These are phyloP conservation scores for Hymenoscyphus infarciens DNA, from an alignment of 2,329 filamentous ascomycete species.

Conservation along the genomic window DNA sequence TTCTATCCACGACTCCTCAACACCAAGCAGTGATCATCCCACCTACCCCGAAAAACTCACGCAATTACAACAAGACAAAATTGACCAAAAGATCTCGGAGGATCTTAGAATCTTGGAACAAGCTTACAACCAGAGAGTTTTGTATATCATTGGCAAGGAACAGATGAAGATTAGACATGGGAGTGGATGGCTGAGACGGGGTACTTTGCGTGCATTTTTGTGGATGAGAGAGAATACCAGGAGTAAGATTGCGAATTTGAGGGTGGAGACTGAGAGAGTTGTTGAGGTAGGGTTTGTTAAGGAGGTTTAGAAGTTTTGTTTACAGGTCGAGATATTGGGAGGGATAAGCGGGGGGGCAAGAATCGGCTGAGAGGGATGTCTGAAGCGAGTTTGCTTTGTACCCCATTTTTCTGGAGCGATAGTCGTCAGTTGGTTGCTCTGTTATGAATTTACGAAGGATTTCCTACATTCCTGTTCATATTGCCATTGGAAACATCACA, in stretches of 20 bases:
- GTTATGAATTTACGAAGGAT: too few relatives aligned
- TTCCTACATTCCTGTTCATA: too few relatives aligned
- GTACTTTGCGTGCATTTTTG: conserved; percentile 53
- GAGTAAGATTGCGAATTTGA: conserved; percentile 61
- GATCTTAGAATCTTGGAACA: conserved; percentile 44
- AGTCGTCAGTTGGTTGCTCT: neutral
- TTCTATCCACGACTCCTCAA: neutral
- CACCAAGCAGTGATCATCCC: neutral
- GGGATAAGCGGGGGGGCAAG: neutral
- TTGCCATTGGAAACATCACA: too few relatives aligned
- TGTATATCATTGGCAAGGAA: conserved; percentile 59
- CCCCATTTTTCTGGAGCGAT: neutral
- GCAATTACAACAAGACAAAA: conserved; percentile 7
- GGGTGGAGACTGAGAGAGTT: conserved; percentile 56
- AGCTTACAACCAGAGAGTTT: conserved; percentile 46
- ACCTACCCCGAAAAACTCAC: neutral
- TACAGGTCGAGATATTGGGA: neutral
- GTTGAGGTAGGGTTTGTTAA: conserved; percentile 68
- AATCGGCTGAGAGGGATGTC: neutral
- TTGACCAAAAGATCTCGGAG: conserved; percentile 12
- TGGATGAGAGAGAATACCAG: conserved; percentile 64
- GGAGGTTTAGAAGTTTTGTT: conserved; percentile 46
- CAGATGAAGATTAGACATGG: conserved; percentile 47
- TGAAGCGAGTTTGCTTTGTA: neutral
- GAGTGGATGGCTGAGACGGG: conserved; percentile 40